Percentiles rank a stretch among this genome's conserved stretches.
Conservation (phyloP, 805 yeast species). For the Teunomyces gatunensis region DNA sequence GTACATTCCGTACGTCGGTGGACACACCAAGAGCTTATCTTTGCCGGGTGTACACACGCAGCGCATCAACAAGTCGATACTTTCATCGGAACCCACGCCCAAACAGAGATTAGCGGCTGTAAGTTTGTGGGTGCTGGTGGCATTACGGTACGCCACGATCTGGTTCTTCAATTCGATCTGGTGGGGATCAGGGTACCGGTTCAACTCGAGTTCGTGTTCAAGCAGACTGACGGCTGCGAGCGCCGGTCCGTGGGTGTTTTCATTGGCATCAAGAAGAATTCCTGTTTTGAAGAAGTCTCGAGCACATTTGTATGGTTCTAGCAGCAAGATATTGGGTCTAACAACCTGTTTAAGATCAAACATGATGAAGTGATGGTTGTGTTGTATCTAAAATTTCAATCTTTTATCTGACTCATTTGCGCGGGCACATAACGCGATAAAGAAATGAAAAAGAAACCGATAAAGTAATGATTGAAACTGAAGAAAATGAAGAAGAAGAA, state of each 20-base stretch:
- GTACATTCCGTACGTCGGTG: slow-evolving; percentile 99
- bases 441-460: no score
- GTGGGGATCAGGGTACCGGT: slow-evolving; percentile 97
- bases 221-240: slow-evolving; percentile 40
- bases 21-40: slow-evolving; percentile 81
- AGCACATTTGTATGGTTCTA: slow-evolving; percentile 95
- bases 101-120: slow-evolving; percentile 73
- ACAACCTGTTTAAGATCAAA: slow-evolving; percentile 59
- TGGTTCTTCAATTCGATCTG: slow-evolving; percentile 72
- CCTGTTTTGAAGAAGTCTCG: slow-evolving; percentile 93
- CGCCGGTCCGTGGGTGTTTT: slow-evolving; percentile 91
- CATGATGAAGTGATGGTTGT: slow-evolving; percentile 13
- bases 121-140: slow-evolving; percentile 39
- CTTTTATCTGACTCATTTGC: slow-evolving; percentile 5
- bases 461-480: no score
- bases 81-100: slow-evolving; percentile 97
- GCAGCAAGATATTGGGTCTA: slow-evolving; percentile 77
- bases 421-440: not conserved
- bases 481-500: no score
- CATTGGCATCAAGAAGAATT: slow-evolving; percentile 89
- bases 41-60: slow-evolving; percentile 79
- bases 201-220: slow-evolving; percentile 57
- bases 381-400: not conserved
- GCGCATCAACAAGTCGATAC: slow-evolving; percentile 84
- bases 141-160: slow-evolving; percentile 69